Percentiles rank a stretch among this genome's conserved stretches.
phyloP scores from a whole-genome alignment of 2,329 filamentous ascomycete genomes.

The Juglanconis sp. region DNA sequence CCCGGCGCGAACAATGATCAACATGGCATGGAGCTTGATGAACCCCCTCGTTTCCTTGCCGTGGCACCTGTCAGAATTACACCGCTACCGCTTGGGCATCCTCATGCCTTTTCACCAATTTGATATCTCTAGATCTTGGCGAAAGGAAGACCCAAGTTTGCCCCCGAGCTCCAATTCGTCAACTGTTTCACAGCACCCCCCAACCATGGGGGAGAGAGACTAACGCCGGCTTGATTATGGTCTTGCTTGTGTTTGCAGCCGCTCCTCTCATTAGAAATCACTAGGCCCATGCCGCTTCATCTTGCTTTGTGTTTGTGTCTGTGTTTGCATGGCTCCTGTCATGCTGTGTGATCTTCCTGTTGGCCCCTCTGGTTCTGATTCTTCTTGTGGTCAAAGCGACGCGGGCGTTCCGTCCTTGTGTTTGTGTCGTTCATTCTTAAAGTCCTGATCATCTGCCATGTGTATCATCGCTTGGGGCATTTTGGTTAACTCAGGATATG shows the following conservation, averaged over 20 bases:
- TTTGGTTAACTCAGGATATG: conserved; percentile 28
- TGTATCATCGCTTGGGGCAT: conserved; percentile 3
- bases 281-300: conserved; percentile 12
- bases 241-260: conserved; percentile 12
- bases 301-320: conserved; percentile 19
- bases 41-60: background rate
- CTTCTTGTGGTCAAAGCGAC: background rate
- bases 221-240: conserved; percentile 9
- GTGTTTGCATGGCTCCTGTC: conserved; percentile 19
- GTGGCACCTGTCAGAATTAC: background rate
- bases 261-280: conserved; percentile 7
- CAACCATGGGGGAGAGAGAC: conserved; percentile 10
- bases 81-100: background rate
- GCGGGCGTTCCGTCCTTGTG: background rate
- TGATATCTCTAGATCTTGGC: background rate
- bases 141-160: conserved; percentile 10
- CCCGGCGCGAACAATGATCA: background rate
- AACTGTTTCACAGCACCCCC: conserved; percentile 16
- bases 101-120: background rate
- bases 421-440: background rate
- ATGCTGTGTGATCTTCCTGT: conserved; percentile 17
- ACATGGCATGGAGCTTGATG: background rate
- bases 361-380: conserved; percentile 3
- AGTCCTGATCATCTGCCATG: conserved; percentile 11
- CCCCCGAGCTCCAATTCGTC: conserved; percentile 5